Percentiles rank a stretch among this genome's conserved stretches.
phyloP scores from a whole-genome alignment of 108 stramenopile genomes.

The Skeletonema menzelii region DNA sequence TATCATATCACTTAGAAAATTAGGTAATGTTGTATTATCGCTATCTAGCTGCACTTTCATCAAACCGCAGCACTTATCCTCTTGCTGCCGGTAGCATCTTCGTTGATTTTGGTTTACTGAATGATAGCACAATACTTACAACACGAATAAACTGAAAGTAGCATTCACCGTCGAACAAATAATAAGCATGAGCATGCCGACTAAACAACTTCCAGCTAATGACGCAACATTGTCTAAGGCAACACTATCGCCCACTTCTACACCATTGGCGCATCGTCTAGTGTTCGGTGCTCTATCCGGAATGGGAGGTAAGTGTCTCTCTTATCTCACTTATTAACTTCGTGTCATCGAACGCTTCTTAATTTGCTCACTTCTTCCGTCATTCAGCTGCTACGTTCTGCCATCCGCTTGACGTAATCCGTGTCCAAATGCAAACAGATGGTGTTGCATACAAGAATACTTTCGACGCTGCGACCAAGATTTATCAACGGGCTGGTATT shows the following conservation, averaged over 20 bases:
- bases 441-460: slow-evolving; percentile 30
- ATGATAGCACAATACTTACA: too few species aligned
- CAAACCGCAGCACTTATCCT: too few species aligned
- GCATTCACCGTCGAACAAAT: not conserved
- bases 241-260: slow-evolving; percentile 1
- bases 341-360: not conserved
- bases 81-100: too few species aligned
- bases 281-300: slow-evolving; percentile 28
- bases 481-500: slow-evolving; percentile 29
- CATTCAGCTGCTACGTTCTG: slow-evolving; percentile 35
- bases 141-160: too few species aligned
- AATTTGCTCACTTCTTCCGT: not conserved
- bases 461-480: slow-evolving; percentile 25
- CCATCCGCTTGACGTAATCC: slow-evolving; percentile 40
- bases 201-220: slow-evolving; percentile 6
- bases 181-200: not conserved
- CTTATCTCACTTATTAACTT: not conserved
- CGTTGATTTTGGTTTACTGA: too few species aligned
- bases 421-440: slow-evolving; percentile 41
- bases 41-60: too few species aligned
- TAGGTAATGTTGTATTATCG: too few species aligned
- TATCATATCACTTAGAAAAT: too few species aligned
- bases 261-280: slow-evolving; percentile 16
- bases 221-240: too few species aligned
- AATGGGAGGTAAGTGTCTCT: slow-evolving; percentile 10